phyloP scores from a whole-genome alignment of 768 basidiomycete species.

The Gymnopilus dilepis region DNA sequence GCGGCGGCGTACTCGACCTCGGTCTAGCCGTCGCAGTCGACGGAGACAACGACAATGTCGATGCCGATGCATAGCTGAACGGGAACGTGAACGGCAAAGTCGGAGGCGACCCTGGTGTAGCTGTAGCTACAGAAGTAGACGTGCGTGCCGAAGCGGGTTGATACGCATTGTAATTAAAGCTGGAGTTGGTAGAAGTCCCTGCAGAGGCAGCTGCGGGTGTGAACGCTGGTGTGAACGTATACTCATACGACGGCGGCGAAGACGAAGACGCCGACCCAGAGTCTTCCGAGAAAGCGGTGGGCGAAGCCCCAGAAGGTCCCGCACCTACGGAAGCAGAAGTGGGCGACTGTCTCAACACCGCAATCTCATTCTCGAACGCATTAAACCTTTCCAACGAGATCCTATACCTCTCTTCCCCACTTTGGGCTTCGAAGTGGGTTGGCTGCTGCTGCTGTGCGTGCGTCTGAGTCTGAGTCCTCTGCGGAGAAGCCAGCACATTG shows the following conservation, averaged over 20 bases:
- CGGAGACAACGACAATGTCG: not conserved
- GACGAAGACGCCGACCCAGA: no score
- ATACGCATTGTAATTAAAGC: no score
- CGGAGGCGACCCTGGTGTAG: not conserved
- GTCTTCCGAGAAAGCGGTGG: no score
- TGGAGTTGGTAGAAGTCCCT: no score
- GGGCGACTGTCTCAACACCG: constrained; percentile 36
- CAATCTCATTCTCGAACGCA: constrained; percentile 59
- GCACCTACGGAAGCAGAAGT: constrained; percentile 21
- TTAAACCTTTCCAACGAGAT: constrained; percentile 56
- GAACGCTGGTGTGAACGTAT: no score
- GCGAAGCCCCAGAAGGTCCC: no score
- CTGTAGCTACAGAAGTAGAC: no score
- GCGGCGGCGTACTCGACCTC: constrained; percentile 33
- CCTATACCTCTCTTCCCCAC: constrained; percentile 43
- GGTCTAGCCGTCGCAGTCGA: constrained; percentile 25
- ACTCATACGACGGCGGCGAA: no score
- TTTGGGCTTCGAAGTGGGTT: not conserved
- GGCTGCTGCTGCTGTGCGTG: constrained; percentile 1
- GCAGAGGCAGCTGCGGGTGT: constrained; percentile 34
- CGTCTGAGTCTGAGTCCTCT: no score
- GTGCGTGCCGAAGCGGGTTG: no score
- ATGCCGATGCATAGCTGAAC: no score
- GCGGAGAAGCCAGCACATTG: no score
- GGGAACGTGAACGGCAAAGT: not conserved